Evolutionary conservation across 768 basidiomycete species (phyloP), one percentile per base, ranked within the genome.

Genomic region (Lactarius tabidus): DNA sequence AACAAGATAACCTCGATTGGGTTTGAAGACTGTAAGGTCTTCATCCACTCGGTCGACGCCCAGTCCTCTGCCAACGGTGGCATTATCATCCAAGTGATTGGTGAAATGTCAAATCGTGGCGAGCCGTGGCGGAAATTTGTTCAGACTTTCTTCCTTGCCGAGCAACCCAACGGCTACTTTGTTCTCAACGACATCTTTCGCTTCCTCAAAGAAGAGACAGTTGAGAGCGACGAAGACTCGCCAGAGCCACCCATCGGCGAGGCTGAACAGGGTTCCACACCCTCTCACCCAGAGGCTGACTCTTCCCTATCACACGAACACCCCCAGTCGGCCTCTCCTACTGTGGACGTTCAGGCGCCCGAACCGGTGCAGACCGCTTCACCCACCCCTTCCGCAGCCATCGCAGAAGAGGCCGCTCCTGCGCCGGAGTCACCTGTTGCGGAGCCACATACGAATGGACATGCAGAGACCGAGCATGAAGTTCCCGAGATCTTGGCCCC

Each of bases 101-200:
- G 97, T 70, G 97, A 99, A 81, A 95, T 98, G 91, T 93, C 92
- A 59, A 98, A 98, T 79, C 84, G 86, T 69, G 84, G 85, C 63
- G 91, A 90, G 60, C 83, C 91, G 6, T 99, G 97, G 97, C 87
- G 90, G 74, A 99, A 98, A 80, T 99, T 99, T 72, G 95, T 95
- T 14, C 97, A 99, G 79, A 98, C 96, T 8, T 98, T 99, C 80
- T 98, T 99, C 90, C 89, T 99, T 61, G 97, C 97, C 43, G 95
- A 98, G 77, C 97, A 99, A 78, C 93, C 94, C 17, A 97, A 96
- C 71, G 97, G 97, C 51, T 99, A 98, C 81, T 99, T 96, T 75
- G 97, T 99, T 69, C 88, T 99, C 78, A 99, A 99, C 78, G 97
- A 99, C 80, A 98, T 98, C 80, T 99, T 98, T 88, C 91, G 97